Evolutionary conservation across 768 basidiomycete species (phyloP), one percentile per base, ranked within the genome.

Genomic region (Boletellus ananiceps): DNA sequence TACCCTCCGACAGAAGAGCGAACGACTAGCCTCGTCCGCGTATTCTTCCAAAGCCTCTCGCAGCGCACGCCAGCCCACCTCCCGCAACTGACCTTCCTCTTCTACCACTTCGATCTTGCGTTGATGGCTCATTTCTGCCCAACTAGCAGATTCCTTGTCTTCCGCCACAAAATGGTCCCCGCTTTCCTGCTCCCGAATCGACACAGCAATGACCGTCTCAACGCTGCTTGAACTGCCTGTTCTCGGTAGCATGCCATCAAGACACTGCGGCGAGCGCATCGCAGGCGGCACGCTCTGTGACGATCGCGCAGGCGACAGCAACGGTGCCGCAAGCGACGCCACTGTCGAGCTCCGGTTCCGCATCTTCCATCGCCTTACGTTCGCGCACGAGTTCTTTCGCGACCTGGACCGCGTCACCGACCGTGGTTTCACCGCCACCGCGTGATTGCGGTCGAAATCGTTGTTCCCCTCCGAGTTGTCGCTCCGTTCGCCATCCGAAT

Each of bases 271-370:
- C 57, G 58, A 40, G 55, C 49, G 13, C 50, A 44, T 12, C 9
- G 29, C 18, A 7, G 46, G 21, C 8, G 46, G 19, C 15, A 49
- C 40, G 44, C 44, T 43, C 5, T 51, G 49, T 15, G 62, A 58
- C 35, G 56, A 56, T 31, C 49, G 44, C 15, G 49, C 27, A 18
- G 58, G 56, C 14, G 65, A 57, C 37, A 55, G 27, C 35, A 61
- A 19, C 19, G 74, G 67, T 2, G 76, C 81, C 23, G 77, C 71
- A 8, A 83, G 66, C 16, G 79, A 80, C 5, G 79, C 85, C n/a
- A 84, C 71, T 4, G 84, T 86, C 21, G 83, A 84, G 55, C 82
- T 84, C 23, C 81, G 73, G 52, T 82, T 84, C 31, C 83, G 74
- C 2, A 70, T 69, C 59, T 65, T 66, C 37, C 56, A 29, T 34